A percentile compares a stretch with the other conserved stretches of the same genome.
Conservation (phyloP, 2,329 filamentous ascomycete genomes). For the Aspergillus oerlinghausenensis region DNA sequence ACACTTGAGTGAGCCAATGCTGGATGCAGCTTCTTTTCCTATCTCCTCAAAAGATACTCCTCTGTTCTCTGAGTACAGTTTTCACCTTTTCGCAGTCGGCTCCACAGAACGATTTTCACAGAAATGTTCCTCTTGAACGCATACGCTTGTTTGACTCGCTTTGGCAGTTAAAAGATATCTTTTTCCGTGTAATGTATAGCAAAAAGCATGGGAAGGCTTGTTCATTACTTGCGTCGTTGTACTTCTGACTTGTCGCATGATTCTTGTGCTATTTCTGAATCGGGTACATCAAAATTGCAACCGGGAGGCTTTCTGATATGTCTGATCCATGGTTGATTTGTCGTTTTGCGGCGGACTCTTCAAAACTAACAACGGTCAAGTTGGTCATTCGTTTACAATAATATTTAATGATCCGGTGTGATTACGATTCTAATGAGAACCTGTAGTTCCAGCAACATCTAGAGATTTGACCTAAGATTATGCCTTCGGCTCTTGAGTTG, state of each 20-base stretch:
- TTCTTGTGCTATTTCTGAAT: constrained; percentile 16
- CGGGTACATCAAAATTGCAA: constrained; percentile 14
- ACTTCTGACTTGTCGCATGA: constrained; percentile 12
- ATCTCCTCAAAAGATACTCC: background rate
- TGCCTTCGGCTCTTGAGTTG: background rate
- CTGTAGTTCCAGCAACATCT: background rate
- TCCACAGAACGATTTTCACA: constrained; percentile 1
- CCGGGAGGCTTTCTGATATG: constrained; percentile 7
- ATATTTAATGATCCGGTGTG: background rate
- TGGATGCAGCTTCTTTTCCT: background rate
- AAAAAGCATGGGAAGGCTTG: constrained; percentile 33
- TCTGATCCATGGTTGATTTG: background rate
- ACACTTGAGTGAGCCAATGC: background rate
- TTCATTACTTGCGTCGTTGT: constrained; percentile 13
- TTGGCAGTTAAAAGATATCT: background rate
- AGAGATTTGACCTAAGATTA: background rate
- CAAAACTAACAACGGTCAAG: background rate
- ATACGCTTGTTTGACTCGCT: background rate
- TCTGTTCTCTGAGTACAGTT: background rate
- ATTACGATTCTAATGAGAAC: background rate
- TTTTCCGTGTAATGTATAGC: constrained; percentile 27
- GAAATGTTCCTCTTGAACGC: background rate
- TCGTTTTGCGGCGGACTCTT: background rate
- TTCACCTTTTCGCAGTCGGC: background rate
- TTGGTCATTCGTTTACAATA: background rate